Conservation (phyloP, 2,329 filamentous ascomycete genomes). For the Trichoderma pleuroti region DNA sequence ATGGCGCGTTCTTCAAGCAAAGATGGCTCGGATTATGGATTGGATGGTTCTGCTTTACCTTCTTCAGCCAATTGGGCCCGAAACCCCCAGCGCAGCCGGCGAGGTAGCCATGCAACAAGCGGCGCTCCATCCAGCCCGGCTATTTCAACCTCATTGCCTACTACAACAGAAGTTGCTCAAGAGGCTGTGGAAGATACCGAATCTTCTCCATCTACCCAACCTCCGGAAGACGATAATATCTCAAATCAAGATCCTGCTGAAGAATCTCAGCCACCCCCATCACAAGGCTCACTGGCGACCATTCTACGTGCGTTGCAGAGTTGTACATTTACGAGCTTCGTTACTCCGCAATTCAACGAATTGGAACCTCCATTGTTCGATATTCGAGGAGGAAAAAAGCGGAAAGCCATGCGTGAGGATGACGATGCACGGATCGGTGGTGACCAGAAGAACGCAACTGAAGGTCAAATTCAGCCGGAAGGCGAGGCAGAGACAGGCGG, state of each 20-base stretch:
- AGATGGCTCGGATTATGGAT: slow-evolving; percentile 67
- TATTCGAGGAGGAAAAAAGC: slow-evolving; percentile 73
- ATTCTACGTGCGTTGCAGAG: slow-evolving; percentile 38
- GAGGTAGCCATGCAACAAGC: slow-evolving; percentile 76
- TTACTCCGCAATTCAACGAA: slow-evolving; percentile 24
- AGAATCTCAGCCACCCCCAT: neutral
- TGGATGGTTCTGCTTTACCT: slow-evolving; percentile 84
- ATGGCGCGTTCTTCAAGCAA: slow-evolving; percentile 77
- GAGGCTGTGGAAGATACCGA: slow-evolving; percentile 39
- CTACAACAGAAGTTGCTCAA: slow-evolving; percentile 47
- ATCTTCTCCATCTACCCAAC: slow-evolving; percentile 16
- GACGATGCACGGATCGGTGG: slow-evolving; percentile 52
- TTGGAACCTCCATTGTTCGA: slow-evolving; percentile 73
- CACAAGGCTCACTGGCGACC: slow-evolving; percentile 32
- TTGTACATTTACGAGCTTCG: slow-evolving; percentile 33
- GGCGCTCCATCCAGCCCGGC: slow-evolving; percentile 79
- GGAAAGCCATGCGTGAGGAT: slow-evolving; percentile 72
- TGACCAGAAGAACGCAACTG: slow-evolving; percentile 48
- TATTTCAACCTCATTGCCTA: slow-evolving; percentile 57
- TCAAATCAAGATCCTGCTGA: neutral
- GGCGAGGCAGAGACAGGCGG: slow-evolving; percentile 76
- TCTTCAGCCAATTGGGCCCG: slow-evolving; percentile 92
- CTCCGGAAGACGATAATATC: slow-evolving; percentile 9
- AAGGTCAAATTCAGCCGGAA: slow-evolving; percentile 53
- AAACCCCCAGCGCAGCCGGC: slow-evolving; percentile 63